Evolutionary conservation across 176 grass and related monocot species (phyloP).

Genomic region (Cenchrus fungigraminus): DNA sequence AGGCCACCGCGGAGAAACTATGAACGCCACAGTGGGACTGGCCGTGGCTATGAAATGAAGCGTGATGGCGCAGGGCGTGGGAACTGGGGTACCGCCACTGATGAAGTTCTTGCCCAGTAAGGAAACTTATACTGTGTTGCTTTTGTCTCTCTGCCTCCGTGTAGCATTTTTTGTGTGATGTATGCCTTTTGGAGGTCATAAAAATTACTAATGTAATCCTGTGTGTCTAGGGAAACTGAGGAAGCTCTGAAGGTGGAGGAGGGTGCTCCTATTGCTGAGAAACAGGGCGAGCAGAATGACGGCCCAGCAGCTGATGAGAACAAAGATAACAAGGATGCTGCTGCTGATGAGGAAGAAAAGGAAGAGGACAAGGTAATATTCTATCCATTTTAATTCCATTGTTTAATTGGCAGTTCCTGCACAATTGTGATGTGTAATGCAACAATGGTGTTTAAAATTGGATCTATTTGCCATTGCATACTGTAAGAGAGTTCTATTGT

Average conservation of each 20-base stretch:
- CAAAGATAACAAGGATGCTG: conserved; percentile 62
- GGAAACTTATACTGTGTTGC: neutral
- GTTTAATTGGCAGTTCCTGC: neutral
- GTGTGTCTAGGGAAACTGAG: conserved; percentile 55
- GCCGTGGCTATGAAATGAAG: conserved; percentile 69
- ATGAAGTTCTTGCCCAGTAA: conserved; percentile 69
- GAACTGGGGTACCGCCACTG: conserved; percentile 74
- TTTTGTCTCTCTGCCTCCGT: neutral
- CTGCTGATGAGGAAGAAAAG: conserved; percentile 66
- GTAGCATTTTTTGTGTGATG: neutral
- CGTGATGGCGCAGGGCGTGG: conserved; percentile 76
- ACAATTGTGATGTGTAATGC: neutral
- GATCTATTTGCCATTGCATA: neutral
- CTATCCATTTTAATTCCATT: neutral
- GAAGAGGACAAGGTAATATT: conserved; percentile 84
- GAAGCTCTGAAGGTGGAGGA: conserved; percentile 63
- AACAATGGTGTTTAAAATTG: neutral
- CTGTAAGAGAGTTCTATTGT: neutral
- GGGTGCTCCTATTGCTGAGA: conserved; percentile 46
- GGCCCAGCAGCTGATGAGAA: conserved; percentile 32
- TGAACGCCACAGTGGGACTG: conserved; percentile 87
- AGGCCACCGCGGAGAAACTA: conserved; percentile 63
- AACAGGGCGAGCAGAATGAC: conserved; percentile 53
- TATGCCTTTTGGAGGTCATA: neutral
- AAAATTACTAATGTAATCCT: conserved; percentile 23